Conservation (phyloP, 148 eudicot genomes). For the Dysphania ambrosioides region DNA sequence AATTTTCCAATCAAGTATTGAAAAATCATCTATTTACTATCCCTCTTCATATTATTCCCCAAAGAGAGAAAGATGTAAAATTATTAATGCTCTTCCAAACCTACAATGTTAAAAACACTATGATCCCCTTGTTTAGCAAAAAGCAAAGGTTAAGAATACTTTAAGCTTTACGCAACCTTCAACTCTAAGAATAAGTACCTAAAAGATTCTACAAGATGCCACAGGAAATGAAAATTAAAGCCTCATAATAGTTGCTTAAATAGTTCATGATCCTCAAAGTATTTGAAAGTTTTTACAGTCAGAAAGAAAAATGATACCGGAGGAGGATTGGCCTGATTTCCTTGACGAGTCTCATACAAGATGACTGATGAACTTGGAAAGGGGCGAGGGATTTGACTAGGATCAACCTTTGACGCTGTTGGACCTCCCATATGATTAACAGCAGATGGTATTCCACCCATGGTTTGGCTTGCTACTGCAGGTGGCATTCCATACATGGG, state of each 20-base stretch:
- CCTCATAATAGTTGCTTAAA: neutral
- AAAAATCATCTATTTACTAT: neutral
- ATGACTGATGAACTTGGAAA: conserved; percentile 53
- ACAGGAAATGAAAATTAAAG: neutral
- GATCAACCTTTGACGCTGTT: conserved; percentile 71
- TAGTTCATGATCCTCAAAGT: neutral
- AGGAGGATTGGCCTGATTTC: conserved; percentile 91
- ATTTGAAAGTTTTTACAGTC: neutral
- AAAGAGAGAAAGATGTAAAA: neutral
- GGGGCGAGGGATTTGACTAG: conserved; percentile 90
- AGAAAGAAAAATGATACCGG: conserved; percentile 60
- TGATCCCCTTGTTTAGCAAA: neutral
- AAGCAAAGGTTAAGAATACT: neutral
- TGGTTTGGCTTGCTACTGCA: conserved; percentile 49
- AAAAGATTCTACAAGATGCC: neutral
- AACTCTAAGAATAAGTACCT: neutral
- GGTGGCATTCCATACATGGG: conserved; percentile 81
- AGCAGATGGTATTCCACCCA: conserved; percentile 56
- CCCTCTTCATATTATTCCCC: neutral
- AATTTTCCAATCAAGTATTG: neutral
- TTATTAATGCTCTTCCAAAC: neutral
- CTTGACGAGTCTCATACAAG: conserved; percentile 89
- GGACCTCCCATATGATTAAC: conserved; percentile 52
- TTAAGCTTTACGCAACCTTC: neutral
- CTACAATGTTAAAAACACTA: neutral